Conservation (phyloP, 1,284 basidiomycete genomes). For the Ustilago sp. region DNA sequence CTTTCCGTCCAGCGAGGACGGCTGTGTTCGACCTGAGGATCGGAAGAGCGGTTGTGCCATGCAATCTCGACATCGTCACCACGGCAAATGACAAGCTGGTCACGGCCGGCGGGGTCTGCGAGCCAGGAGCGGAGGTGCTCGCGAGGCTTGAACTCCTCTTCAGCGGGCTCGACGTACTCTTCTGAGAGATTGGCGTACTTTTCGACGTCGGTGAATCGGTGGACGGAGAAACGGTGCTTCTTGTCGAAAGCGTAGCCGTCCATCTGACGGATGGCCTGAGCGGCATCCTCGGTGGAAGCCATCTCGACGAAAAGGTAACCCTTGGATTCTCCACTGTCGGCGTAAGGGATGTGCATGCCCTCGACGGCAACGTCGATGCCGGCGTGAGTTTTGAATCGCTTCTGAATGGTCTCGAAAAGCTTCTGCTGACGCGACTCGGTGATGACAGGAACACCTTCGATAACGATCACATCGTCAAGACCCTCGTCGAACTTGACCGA, state of each 20-base stretch:
- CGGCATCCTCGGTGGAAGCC: constrained; percentile 82
- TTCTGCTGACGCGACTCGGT: constrained; percentile 69
- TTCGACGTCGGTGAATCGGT: constrained; percentile 93
- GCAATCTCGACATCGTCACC: constrained; percentile 90
- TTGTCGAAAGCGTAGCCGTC: constrained; percentile 91
- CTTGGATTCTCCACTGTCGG: constrained; percentile 69
- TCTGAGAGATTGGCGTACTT: constrained; percentile 84
- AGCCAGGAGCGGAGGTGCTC: constrained; percentile 97
- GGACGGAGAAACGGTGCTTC: constrained; percentile 89
- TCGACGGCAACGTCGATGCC: constrained; percentile 66
- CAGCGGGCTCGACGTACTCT: constrained; percentile 82
- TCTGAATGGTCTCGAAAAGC: constrained; percentile 70
- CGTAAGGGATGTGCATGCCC: constrained; percentile 70
- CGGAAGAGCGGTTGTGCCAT: constrained; percentile 93
- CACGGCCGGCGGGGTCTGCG: constrained; percentile 88
- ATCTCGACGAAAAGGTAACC: constrained; percentile 89
- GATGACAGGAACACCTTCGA: constrained; percentile 71
- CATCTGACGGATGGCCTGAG: constrained; percentile 81
- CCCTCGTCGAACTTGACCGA: constrained; percentile 69
- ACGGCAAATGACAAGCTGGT: constrained; percentile 95
- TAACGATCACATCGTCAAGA: constrained; percentile 71
- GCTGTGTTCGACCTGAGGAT: constrained; percentile 81
- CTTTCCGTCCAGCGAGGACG: constrained; percentile 92
- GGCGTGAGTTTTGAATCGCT: constrained; percentile 69
- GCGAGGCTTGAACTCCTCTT: constrained; percentile 86